Base-by-base conservation (phyloP, 352 stramenopile species). In the Pythium oligandrum region DNA sequence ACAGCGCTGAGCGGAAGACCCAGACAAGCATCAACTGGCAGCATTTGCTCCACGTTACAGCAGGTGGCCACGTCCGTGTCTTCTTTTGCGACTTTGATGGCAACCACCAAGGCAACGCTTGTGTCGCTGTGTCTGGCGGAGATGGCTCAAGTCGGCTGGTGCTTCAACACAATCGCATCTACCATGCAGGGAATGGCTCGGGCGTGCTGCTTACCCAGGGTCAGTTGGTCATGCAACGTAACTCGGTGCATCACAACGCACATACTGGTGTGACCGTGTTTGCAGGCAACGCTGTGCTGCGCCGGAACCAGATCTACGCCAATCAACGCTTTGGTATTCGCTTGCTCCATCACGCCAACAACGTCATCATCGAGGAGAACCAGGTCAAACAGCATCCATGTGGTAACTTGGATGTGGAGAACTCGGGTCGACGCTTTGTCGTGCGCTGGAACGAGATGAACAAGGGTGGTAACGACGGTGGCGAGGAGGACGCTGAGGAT, bases 321-420 rank as follows among this genome's bases (percentile, higher is more conserved):
- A 93, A 93, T 59, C 64, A 56, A 3, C 83, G 79, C 0, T 93
- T 90, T 59, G 83, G 83, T 5, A 75, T 93, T 49, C 68, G 83
- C 0, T 43, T 93, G 31, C 54, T 93, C 7, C 86, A 89, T 48
- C 78, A 88, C 34, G 72, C 80, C 0, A 70, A 71, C 9, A 81
- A 86, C 35, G 70, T 90, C 8, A 75, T 90, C n/a, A 54, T 93
- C 26, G 78, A 93, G 58, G 71, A 89, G 34, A 93, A 93, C 49
- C 55, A 74, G 2, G 68, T 93, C 26, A 66, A 70, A 26, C 65
- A 69, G n/a, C 78, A 93, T 30, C 44, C 69, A 9, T 93, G 83
- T 37, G 80, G 80, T 1, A 88, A 84, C 35, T 67, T 93, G 6
- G 83, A 93, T 45, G 68, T 81, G 0, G 83, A 93, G 46, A 84